Evolutionary conservation across 306 rosid genomes (phyloP), one percentile per base, ranked within the genome.

Genomic region (Medicago ruthenica): DNA sequence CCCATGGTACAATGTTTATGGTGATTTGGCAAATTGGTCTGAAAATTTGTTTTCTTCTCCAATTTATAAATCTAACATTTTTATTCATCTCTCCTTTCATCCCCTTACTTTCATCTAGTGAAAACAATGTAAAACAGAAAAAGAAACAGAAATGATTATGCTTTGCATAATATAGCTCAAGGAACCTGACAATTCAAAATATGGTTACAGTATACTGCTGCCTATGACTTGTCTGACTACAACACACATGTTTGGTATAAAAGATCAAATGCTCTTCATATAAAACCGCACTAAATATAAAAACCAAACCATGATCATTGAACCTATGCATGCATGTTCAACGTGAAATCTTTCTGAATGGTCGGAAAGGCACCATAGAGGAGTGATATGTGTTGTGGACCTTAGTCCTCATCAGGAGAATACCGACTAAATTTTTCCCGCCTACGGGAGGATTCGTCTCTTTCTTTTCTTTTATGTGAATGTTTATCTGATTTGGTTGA

Each of bases 381-480:
- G 44, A 17, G 17, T 39, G 53, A 40, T 15, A 60, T 40, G 16
- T 14, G 34, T 44, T 44, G 51, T 34, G 22, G 55, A 65, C 74
- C 73, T 67, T 82, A 88, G 58, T 83, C 88, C 62, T 69, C 58
- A 2, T 42, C 75, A 62, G 65, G 82, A 18, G 89, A 90, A 71
- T 67, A 67, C 55, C 41, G 78, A 22, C 70, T 66, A 34, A 71
- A 51, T 67, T 81, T 90, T 73, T 75, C 83, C 34, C 76, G 73
- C 76, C 79, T 81, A 4, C 3, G 65, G 17, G 90, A 71, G 68
- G 16, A 82, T n/a, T 82, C 89, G 34, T 79, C 87, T 70, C 86
- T 82, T 73, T 78, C 91, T 64, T 83, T 79, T 69, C 88, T 86
- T 68, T 83, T 86, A 2, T 20, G 69, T 53, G 80, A 71, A 70